phyloP scores from a whole-genome alignment of 148 eudicot genomes.

The Chenopodium formosanum region DNA sequence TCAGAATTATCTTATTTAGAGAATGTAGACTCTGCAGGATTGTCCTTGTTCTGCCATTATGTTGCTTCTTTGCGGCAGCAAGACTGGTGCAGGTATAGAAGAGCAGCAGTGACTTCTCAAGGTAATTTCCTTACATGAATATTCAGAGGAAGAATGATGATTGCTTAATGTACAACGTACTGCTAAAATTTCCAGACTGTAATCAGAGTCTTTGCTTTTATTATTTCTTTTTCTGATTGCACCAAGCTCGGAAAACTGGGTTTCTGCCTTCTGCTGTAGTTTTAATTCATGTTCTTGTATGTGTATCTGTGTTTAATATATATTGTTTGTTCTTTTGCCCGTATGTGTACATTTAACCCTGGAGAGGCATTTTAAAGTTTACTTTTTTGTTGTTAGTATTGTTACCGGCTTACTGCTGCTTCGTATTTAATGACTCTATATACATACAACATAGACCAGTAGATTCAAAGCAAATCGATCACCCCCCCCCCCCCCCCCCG shows the following conservation, averaged over 20 bases:
- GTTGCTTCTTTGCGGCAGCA: not conserved
- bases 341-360: not conserved
- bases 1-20: not conserved
- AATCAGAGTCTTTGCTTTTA: not conserved
- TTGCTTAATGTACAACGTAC: not conserved
- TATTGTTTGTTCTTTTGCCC: not conserved
- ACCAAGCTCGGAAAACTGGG: not conserved
- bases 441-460: no score
- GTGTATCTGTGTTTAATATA: not conserved
- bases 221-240: not conserved
- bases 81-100: not conserved
- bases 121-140: not conserved
- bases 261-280: not conserved
- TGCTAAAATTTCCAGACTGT: not conserved
- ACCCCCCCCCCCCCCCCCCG: no score
- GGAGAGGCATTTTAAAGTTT: not conserved
- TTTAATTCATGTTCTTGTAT: not conserved
- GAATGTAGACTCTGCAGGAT: constrained; percentile 3
- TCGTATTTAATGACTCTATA: not conserved
- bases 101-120: not conserved
- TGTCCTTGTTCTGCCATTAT: not conserved
- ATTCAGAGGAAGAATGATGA: not conserved
- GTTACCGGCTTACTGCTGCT: not conserved
- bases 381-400: not conserved
- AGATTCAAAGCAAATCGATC: no score